phyloP scores from a whole-genome alignment of 148 eudicot species.

The Fagopyrum homotropicum region DNA sequence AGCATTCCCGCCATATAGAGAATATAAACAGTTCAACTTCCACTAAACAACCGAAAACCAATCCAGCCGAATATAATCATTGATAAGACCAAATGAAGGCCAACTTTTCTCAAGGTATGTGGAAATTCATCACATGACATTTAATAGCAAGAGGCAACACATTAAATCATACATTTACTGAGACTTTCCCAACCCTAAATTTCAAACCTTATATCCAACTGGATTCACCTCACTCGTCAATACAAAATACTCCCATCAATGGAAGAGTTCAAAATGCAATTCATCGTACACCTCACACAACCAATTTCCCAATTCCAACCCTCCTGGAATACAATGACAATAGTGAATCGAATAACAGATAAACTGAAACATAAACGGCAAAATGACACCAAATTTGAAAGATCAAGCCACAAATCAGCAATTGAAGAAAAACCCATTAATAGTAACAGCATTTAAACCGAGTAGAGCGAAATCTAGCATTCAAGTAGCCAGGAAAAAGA shows the following conservation, averaged over 20 bases:
- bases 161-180: background rate
- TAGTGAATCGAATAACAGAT: slow-evolving; percentile 1
- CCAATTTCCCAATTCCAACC: background rate
- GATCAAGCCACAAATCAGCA: slow-evolving; percentile 9
- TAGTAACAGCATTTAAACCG: slow-evolving; percentile 14
- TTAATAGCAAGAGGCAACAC: background rate
- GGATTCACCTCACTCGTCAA: background rate
- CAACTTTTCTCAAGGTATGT: background rate
- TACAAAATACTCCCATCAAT: background rate
- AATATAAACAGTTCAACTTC: background rate
- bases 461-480: slow-evolving; percentile 13
- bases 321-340: slow-evolving; percentile 9
- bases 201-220: background rate
- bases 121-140: background rate
- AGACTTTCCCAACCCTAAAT: background rate
- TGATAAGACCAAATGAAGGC: background rate
- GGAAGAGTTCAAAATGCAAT: background rate
- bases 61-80: background rate
- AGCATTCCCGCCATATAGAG: background rate
- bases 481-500: slow-evolving; percentile 3
- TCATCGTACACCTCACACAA: background rate
- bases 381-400: background rate
- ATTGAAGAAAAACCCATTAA: slow-evolving; percentile 14
- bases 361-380: background rate
- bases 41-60: background rate